These are phyloP conservation scores for Paecilomyces variotii DNA, from an alignment of 2,329 filamentous ascomycete species.

Conservation along the genomic window DNA sequence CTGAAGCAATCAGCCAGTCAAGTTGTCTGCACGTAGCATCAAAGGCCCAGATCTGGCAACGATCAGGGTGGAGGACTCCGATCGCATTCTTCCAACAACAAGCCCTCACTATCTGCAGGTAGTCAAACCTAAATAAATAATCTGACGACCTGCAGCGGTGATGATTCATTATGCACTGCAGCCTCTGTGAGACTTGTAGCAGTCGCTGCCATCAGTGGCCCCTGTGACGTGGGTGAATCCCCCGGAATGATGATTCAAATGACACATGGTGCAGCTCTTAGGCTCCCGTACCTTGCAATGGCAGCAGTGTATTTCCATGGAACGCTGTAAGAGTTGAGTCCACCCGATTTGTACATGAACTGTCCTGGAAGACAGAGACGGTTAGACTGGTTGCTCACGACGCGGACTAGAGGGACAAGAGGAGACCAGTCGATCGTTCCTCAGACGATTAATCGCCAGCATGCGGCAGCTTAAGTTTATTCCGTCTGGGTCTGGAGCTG, in stretches of 20 bases:
- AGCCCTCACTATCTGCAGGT: not conserved
- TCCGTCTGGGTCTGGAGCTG: not conserved
- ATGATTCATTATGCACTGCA: not conserved
- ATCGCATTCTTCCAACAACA: constrained; percentile 9
- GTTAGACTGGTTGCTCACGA: not conserved
- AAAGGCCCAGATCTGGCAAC: constrained; percentile 15
- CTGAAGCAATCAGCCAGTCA: not conserved
- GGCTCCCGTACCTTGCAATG: not conserved
- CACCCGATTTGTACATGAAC: not conserved
- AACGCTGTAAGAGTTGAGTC: not conserved
- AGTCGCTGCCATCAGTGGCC: not conserved
- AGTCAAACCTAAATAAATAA: not conserved
- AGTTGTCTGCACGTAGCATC: not conserved
- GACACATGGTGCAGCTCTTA: not conserved
- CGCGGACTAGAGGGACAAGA: not conserved
- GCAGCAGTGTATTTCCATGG: not conserved
- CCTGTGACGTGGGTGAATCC: not conserved
- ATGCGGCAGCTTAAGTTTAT: constrained; percentile 1
- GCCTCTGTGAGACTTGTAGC: not conserved
- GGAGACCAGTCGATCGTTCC: not conserved
- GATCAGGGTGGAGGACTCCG: constrained; percentile 14
- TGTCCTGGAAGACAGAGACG: not conserved
- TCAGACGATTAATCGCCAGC: not conserved
- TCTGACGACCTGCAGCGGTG: not conserved
- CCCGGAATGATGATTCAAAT: not conserved